Evolutionary conservation across 2,329 filamentous ascomycete species (phyloP).

Genomic region (Penicillium sp.): DNA sequence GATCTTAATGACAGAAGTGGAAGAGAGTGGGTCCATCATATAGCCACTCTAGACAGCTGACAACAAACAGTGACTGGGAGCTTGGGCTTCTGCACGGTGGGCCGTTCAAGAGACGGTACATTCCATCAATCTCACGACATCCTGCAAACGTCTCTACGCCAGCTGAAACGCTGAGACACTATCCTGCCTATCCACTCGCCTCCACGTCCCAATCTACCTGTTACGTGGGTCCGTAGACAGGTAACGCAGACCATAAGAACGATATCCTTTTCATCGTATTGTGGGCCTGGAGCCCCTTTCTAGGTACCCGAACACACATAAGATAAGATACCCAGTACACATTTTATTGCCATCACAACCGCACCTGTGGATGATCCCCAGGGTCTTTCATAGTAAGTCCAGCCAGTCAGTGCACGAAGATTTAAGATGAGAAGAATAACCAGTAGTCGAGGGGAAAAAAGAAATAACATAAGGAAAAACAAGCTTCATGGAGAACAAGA

Average conservation of each 20-base stretch:
- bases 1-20: too few relatives aligned
- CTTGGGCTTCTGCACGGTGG: too few relatives aligned
- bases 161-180: too few relatives aligned
- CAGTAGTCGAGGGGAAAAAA: constrained; percentile 5
- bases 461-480: constrained; percentile 9
- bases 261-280: neutral
- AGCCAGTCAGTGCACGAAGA: neutral
- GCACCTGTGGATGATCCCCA: neutral
- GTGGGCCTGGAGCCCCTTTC: neutral
- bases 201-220: too few relatives aligned
- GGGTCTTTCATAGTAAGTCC: neutral
- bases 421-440: neutral
- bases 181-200: too few relatives aligned
- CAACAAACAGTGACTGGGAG: too few relatives aligned
- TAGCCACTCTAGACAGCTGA: too few relatives aligned
- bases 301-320: neutral
- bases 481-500: constrained; percentile 11
- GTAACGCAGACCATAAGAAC: neutral
- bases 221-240: neutral
- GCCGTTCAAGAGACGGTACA: too few relatives aligned
- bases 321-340: neutral
- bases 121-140: too few relatives aligned
- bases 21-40: too few relatives aligned
- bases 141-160: too few relatives aligned
- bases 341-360: neutral